Evolutionary conservation across 495 filamentous ascomycete species (phyloP).

Genomic region (Jackrogersella multiformis): DNA sequence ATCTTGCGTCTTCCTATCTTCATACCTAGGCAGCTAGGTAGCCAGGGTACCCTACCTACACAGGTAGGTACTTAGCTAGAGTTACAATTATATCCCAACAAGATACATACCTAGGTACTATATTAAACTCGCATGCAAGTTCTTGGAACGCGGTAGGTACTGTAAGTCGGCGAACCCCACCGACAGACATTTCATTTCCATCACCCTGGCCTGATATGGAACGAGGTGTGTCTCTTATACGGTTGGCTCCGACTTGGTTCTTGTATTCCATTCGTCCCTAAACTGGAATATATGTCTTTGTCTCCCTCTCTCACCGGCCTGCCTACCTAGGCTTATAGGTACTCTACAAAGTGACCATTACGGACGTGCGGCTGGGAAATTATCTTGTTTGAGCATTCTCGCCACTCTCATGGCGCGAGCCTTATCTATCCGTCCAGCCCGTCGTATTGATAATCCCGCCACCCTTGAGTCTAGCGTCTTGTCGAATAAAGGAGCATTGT

Average conservation of each 20-base stretch:
- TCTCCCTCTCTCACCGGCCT: conserved; percentile 10
- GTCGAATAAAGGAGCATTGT: background rate
- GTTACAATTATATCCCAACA: conserved; percentile 5
- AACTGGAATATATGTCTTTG: background rate
- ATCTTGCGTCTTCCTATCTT: conserved; percentile 31
- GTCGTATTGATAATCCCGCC: background rate
- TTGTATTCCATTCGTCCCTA: background rate
- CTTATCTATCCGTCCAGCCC: no score
- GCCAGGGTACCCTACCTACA: no score
- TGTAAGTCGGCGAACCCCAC: conserved; percentile 12
- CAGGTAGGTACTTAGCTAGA: no score
- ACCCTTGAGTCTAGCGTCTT: background rate
- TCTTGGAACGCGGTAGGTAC: conserved; percentile 2
- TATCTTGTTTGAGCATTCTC: conserved; percentile 1
- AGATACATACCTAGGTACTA: no score
- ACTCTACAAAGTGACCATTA: conserved; percentile 14
- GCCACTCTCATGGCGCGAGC: background rate
- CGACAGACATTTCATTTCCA: background rate
- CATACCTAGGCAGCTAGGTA: conserved; percentile 6
- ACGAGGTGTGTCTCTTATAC: conserved; percentile 20
- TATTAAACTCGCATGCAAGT: conserved; percentile 21
- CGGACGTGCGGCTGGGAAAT: background rate
- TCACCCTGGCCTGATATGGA: conserved; percentile 23
- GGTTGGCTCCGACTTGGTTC: conserved; percentile 3
- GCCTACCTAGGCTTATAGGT: no score